Percentiles rank a stretch among this genome's conserved stretches.
Evolutionary conservation across 164 flowering plant genomes (phyloP).

Genomic region (Amborella trichopoda): DNA sequence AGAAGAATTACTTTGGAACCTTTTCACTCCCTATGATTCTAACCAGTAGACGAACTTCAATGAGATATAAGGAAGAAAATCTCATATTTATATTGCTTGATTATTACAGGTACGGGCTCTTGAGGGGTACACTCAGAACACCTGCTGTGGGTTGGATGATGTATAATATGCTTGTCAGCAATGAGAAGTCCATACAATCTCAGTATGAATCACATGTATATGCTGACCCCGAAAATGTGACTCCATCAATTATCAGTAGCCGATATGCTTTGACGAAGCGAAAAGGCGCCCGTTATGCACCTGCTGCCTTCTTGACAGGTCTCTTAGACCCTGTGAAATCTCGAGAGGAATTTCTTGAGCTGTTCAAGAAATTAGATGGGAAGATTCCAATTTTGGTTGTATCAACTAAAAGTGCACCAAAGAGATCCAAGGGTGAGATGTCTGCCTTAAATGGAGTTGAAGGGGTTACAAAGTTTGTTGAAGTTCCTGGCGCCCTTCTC

Average conservation of each 20-base stretch:
- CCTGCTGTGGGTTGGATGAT: slow-evolving; percentile 98
- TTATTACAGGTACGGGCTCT: slow-evolving; percentile 58
- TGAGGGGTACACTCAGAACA: slow-evolving; percentile 79
- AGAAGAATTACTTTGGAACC: too few relatives aligned
- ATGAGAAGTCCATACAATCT: slow-evolving; percentile 78
- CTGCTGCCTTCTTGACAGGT: slow-evolving; percentile 97
- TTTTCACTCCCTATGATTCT: too few relatives aligned
- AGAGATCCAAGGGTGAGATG: slow-evolving; percentile 96
- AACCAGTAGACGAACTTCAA: too few relatives aligned
- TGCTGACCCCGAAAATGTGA: slow-evolving; percentile 75
- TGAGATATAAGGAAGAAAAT: too few relatives aligned
- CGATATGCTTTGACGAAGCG: slow-evolving; percentile 65
- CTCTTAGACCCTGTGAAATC: slow-evolving; percentile 76
- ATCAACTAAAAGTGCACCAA: slow-evolving; percentile 58
- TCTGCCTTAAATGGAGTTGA: slow-evolving; percentile 69
- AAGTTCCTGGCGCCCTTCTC: slow-evolving; percentile 82
- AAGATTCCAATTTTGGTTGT: slow-evolving; percentile 51
- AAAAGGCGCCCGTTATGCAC: slow-evolving; percentile 82
- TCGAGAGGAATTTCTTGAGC: slow-evolving; percentile 62
- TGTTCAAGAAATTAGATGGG: slow-evolving; percentile 58
- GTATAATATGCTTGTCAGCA: slow-evolving; percentile 93
- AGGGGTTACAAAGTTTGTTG: slow-evolving; percentile 78
- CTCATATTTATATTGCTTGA: background rate
- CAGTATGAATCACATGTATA: slow-evolving; percentile 96
- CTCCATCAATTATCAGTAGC: slow-evolving; percentile 52